Conservation (phyloP, 1,284 basidiomycete species). For the Stygiomarasmius scandens region DNA sequence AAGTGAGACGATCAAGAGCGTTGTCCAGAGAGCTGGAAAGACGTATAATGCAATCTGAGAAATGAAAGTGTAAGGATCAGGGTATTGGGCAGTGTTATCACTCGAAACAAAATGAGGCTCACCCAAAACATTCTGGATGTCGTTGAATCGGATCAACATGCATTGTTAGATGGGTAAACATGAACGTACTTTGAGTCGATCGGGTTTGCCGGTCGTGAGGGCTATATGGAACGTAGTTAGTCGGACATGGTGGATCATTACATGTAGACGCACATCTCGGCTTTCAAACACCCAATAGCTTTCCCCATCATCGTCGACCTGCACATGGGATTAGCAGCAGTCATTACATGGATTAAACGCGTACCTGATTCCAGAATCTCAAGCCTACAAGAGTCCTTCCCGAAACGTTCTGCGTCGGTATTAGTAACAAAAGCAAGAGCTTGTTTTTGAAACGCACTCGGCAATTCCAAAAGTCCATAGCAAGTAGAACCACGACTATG, state of each 20-base stretch:
- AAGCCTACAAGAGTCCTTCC: constrained; percentile 90
- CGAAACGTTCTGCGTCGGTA: constrained; percentile 74
- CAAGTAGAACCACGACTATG: constrained; percentile 85
- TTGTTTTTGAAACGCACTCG: constrained; percentile 51
- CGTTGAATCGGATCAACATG: neutral
- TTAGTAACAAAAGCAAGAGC: constrained; percentile 3
- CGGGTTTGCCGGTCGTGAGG: constrained; percentile 86
- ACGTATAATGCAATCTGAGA: constrained; percentile 81
- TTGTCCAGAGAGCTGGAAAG: constrained; percentile 88
- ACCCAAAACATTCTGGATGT: constrained; percentile 88
- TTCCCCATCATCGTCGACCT: constrained; percentile 94
- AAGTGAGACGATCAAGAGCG: constrained; percentile 84
- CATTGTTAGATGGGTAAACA: constrained; percentile 14
- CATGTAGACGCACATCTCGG: constrained; percentile 73
- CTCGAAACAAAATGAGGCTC: constrained; percentile 5
- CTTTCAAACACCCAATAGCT: constrained; percentile 96
- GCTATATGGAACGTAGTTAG: constrained; percentile 47
- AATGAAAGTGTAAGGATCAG: constrained; percentile 14
- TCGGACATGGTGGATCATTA: constrained; percentile 9
- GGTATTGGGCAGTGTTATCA: too few species aligned
- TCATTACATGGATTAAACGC: constrained; percentile 14
- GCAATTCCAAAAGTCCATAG: constrained; percentile 98
- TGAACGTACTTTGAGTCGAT: constrained; percentile 81
- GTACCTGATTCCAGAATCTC: constrained; percentile 93
- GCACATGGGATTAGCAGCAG: constrained; percentile 13